Conservation (phyloP, 306 rosid genomes). For the Medicago arabica region DNA sequence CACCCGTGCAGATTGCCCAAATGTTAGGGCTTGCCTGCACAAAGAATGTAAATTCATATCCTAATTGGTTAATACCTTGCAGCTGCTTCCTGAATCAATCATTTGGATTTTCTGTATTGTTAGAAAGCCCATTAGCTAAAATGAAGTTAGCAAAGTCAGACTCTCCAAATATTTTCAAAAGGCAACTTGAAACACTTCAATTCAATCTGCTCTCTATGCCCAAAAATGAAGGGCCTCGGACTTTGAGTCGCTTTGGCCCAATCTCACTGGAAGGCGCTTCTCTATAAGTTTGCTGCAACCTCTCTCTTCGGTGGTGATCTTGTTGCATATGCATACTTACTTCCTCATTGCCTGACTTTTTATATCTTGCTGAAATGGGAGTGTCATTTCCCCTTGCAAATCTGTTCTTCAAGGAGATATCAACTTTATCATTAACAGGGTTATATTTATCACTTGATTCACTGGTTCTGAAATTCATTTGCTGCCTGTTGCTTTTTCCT, state of each 20-base stretch:
- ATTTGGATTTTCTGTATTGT: conserved; percentile 66
- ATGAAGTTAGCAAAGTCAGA: conserved; percentile 73
- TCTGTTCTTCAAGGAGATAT: conserved; percentile 52
- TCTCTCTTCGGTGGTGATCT: conserved; percentile 68
- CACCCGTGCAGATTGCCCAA: conserved; percentile 72
- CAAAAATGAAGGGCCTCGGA: conserved; percentile 71
- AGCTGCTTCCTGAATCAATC: conserved; percentile 80
- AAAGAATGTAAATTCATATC: conserved; percentile 76
- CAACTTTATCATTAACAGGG: conserved; percentile 50
- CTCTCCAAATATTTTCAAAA: conserved; percentile 47
- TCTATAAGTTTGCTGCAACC: conserved; percentile 53
- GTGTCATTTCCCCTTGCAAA: conserved; percentile 56
- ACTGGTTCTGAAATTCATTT: conserved; percentile 52
- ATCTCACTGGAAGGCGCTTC: conserved; percentile 62
- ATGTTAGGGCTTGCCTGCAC: conserved; percentile 92
- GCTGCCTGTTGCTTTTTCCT: conserved; percentile 50
- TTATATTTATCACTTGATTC: conserved; percentile 58
- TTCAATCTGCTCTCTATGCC: conserved; percentile 70
- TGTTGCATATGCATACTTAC: conserved; percentile 62
- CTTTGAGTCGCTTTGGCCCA: conserved; percentile 80
- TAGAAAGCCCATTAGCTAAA: conserved; percentile 79
- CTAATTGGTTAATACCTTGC: conserved; percentile 70
- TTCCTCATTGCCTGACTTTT: conserved; percentile 65
- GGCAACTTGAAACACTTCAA: conserved; percentile 57
- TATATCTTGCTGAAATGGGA: conserved; percentile 72